Evolutionary conservation across 2,329 filamentous ascomycete genomes (phyloP).

Genomic region (Trichoderma sp.): DNA sequence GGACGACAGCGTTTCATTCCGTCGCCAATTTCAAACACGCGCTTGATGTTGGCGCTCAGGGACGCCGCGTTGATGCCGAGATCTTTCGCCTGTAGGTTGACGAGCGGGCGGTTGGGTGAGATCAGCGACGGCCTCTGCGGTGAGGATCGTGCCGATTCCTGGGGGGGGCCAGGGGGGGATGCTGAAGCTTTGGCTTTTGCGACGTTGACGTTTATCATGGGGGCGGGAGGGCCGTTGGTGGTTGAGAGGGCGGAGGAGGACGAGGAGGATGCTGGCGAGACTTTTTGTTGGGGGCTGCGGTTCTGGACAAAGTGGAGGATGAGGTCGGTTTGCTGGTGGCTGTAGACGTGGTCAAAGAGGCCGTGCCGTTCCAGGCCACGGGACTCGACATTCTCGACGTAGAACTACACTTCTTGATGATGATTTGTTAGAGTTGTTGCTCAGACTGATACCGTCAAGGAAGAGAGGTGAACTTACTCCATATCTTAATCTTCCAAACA

Average conservation of each 20-base stretch:
- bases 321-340: slow-evolving; percentile 51
- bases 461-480: slow-evolving; percentile 40
- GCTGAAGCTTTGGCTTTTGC: slow-evolving; percentile 50
- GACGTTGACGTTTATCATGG: slow-evolving; percentile 46
- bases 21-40: slow-evolving; percentile 51
- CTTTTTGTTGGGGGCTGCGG: slow-evolving; percentile 37
- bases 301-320: slow-evolving; percentile 53
- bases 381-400: slow-evolving; percentile 47
- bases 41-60: slow-evolving; percentile 52
- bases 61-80: slow-evolving; percentile 48
- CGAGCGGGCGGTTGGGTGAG: slow-evolving; percentile 48
- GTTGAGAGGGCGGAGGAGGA: slow-evolving; percentile 4
- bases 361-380: slow-evolving; percentile 49
- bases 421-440: background rate
- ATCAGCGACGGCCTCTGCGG: slow-evolving; percentile 49
- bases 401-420: slow-evolving; percentile 39
- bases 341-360: slow-evolving; percentile 51
- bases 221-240: slow-evolving; percentile 11
- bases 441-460: background rate
- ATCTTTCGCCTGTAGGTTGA: slow-evolving; percentile 51
- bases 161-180: slow-evolving; percentile 50
- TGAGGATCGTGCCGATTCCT: slow-evolving; percentile 52
- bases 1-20: slow-evolving; percentile 54
- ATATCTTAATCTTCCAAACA: slow-evolving; percentile 49
- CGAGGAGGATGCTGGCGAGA: slow-evolving; percentile 12